Percentiles rank a stretch among this genome's conserved stretches.
Evolutionary conservation across 331 rosid genomes (phyloP).

Genomic region (Arachis monticola): DNA sequence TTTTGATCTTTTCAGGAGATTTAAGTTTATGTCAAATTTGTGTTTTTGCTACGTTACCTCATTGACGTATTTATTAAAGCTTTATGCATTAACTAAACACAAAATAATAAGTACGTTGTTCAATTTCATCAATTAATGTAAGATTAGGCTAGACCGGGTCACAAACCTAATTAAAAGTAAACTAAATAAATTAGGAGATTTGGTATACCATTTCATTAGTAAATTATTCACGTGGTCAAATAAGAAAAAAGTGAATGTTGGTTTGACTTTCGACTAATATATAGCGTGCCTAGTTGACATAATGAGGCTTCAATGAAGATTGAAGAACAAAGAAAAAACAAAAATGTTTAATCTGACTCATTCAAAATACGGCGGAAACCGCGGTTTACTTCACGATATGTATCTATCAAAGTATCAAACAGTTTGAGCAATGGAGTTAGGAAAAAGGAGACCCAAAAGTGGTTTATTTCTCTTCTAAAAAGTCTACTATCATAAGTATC

Average conservation of each 20-base stretch:
- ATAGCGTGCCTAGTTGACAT: conserved; percentile 18
- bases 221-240: conserved; percentile 33
- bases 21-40: neutral
- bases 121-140: neutral
- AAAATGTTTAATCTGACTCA: conserved; percentile 8
- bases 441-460: too few species aligned
- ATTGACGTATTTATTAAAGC: neutral
- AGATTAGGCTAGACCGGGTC: neutral
- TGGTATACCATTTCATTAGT: neutral
- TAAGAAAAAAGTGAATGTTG: neutral
- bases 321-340: neutral
- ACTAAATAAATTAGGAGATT: neutral
- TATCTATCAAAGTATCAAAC: too few species aligned
- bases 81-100: neutral
- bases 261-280: conserved; percentile 28
- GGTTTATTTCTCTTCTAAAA: too few species aligned
- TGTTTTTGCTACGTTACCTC: neutral
- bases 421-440: too few species aligned
- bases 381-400: neutral
- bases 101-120: neutral
- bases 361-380: conserved; percentile 7
- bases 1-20: neutral
- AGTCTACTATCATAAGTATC: too few species aligned
- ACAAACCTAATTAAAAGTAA: neutral
- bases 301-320: neutral